phyloP scores from a whole-genome alignment of 2,329 filamentous ascomycete species.

The Neonectria punicea region DNA sequence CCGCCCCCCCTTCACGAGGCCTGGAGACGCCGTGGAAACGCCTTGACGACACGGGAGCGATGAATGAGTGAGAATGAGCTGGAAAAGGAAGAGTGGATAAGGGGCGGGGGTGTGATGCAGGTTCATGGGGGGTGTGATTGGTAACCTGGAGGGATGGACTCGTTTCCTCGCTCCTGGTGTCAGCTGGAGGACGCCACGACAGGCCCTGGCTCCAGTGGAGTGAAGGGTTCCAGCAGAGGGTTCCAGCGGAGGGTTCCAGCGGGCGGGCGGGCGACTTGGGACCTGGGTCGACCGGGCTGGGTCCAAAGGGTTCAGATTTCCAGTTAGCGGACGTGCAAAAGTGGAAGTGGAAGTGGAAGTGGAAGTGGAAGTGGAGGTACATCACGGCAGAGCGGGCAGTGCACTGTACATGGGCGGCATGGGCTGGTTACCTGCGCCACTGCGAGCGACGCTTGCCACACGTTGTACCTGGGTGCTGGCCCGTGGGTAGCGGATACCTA shows the following conservation, averaged over 20 bases:
- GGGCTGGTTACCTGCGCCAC: constrained; percentile 14
- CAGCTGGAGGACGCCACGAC: constrained; percentile 45
- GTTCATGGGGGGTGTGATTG: constrained; percentile 12
- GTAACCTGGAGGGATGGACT: not conserved
- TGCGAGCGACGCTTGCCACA: not conserved
- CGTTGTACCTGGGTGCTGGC: not conserved
- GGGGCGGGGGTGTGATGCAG: not conserved
- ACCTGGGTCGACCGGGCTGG: constrained; percentile 6
- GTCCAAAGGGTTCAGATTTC: constrained; percentile 18
- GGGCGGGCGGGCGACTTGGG: constrained; percentile 19
- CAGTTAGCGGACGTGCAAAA: constrained; percentile 17
- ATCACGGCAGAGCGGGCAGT: not conserved
- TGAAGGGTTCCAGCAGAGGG: constrained; percentile 13
- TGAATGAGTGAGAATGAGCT: not conserved
- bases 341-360: constrained; percentile 13
- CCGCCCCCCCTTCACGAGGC: constrained; percentile 20
- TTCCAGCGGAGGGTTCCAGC: constrained; percentile 21
- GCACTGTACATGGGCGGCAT: constrained; percentile 13
- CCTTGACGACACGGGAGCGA: constrained; percentile 12
- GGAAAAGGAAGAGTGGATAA: constrained; percentile 1
- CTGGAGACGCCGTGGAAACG: constrained; percentile 22
- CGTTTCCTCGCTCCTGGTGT: constrained; percentile 33
- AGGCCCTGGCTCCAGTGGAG: constrained; percentile 39
- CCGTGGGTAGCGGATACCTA: constrained; percentile 15
- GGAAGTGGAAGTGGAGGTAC: constrained; percentile 12